Percentiles rank a stretch among this genome's conserved stretches.
Evolutionary conservation across 2,329 filamentous ascomycete genomes (phyloP).

Genomic region (Bipolaris cookei): DNA sequence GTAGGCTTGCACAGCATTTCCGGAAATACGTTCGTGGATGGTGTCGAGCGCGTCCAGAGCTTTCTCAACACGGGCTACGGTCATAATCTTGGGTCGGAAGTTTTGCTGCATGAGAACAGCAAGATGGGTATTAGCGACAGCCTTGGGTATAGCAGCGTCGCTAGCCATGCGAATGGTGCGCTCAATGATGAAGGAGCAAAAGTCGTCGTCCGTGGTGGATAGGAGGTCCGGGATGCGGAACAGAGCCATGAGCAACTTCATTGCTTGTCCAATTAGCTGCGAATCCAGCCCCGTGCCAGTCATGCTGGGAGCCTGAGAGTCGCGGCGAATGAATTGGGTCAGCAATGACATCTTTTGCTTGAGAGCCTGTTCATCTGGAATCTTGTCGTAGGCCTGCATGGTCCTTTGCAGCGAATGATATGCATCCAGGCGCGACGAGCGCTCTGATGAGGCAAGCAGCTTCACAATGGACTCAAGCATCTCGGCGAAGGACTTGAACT

Average conservation of each 20-base stretch:
- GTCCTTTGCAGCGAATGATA: slow-evolving; percentile 80
- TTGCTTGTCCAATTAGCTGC: slow-evolving; percentile 75
- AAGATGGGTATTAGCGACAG: slow-evolving; percentile 78
- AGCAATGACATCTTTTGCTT: slow-evolving; percentile 78
- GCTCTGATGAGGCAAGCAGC: slow-evolving; percentile 77
- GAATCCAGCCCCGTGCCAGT: slow-evolving; percentile 65
- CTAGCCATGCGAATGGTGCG: slow-evolving; percentile 77
- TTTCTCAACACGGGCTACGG: slow-evolving; percentile 69
- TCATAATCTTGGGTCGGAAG: slow-evolving; percentile 78
- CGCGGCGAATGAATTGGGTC: slow-evolving; percentile 81
- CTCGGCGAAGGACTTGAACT: slow-evolving; percentile 67
- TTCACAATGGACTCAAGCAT: slow-evolving; percentile 87
- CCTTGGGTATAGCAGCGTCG: slow-evolving; percentile 73
- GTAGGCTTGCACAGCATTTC: slow-evolving; percentile 80
- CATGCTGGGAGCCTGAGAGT: slow-evolving; percentile 69
- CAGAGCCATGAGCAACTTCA: slow-evolving; percentile 78
- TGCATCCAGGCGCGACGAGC: slow-evolving; percentile 78
- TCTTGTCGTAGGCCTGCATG: slow-evolving; percentile 79
- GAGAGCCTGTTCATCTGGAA: slow-evolving; percentile 60
- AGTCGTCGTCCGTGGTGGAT: slow-evolving; percentile 75
- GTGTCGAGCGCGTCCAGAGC: slow-evolving; percentile 73
- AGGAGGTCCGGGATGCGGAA: slow-evolving; percentile 76
- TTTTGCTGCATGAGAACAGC: slow-evolving; percentile 80
- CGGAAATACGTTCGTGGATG: slow-evolving; percentile 74
- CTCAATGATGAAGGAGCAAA: slow-evolving; percentile 80